These are phyloP conservation scores for Zoysia matrella DNA, from an alignment of 202 grass and related monocot species.

Conservation along the genomic window DNA sequence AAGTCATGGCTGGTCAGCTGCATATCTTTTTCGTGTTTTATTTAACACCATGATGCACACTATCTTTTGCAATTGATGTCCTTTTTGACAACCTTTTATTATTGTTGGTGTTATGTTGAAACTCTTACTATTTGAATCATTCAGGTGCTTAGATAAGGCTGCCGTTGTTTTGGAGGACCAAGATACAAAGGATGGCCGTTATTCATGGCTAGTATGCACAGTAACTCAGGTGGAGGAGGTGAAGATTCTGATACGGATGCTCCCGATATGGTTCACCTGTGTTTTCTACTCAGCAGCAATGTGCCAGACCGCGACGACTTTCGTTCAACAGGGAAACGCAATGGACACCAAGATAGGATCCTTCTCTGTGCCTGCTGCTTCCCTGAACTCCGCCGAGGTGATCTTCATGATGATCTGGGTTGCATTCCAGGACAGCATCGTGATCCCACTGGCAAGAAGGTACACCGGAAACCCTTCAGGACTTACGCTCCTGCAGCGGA, in stretches of 20 bases:
- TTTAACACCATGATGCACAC: not conserved
- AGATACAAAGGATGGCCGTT: slow-evolving; percentile 50
- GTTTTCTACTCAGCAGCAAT: slow-evolving; percentile 69
- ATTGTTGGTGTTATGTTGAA: not conserved
- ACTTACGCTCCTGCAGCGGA: slow-evolving; percentile 83
- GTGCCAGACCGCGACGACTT: slow-evolving; percentile 81
- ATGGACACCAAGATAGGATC: slow-evolving; percentile 76
- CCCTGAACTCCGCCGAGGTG: slow-evolving; percentile 76
- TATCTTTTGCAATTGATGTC: not conserved
- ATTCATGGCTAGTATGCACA: slow-evolving; percentile 57
- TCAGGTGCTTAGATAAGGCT: slow-evolving; percentile 91
- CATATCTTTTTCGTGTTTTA: not conserved
- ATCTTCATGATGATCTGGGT: slow-evolving; percentile 87
- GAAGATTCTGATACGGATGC: slow-evolving; percentile 59
- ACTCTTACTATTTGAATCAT: slow-evolving; percentile 23
- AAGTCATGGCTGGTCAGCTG: too few species aligned
- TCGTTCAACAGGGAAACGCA: slow-evolving; percentile 78
- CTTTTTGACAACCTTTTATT: not conserved
- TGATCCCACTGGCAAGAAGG: slow-evolving; percentile 58
- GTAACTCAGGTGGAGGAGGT: slow-evolving; percentile 83
- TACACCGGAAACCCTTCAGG: slow-evolving; percentile 49
- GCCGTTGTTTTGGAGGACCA: slow-evolving; percentile 60
- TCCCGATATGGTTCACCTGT: slow-evolving; percentile 67
- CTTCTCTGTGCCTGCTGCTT: slow-evolving; percentile 81
- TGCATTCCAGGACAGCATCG: slow-evolving; percentile 60